phyloP scores from a whole-genome alignment of 208 protist genomes.

The Trichomonas tenax region DNA sequence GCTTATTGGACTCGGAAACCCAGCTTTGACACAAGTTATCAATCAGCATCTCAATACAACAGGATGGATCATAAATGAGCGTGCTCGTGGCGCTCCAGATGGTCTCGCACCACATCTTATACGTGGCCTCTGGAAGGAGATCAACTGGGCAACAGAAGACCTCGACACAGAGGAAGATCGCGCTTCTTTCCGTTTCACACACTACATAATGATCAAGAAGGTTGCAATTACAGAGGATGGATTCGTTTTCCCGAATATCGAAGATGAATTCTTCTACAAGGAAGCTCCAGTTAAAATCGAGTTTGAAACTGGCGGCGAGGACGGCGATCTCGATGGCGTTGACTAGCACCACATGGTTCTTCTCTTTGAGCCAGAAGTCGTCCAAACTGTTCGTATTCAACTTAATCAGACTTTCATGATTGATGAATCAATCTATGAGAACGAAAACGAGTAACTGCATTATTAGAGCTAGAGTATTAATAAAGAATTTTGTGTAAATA shows the following conservation, averaged over 20 bases:
- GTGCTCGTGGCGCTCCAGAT: background rate
- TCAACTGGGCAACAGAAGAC: background rate
- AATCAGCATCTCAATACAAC: background rate
- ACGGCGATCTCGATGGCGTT: background rate
- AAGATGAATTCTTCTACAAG: background rate
- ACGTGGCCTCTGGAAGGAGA: background rate
- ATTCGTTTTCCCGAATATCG: background rate
- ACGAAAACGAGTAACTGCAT: background rate
- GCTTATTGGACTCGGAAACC: background rate
- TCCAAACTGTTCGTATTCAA: background rate
- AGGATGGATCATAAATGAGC: background rate
- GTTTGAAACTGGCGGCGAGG: background rate
- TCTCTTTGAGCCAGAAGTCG: background rate
- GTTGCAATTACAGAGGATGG: background rate
- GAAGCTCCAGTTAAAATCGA: background rate
- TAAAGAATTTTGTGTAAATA: too few relatives aligned
- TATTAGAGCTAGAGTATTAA: too few relatives aligned
- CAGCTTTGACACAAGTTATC: background rate
- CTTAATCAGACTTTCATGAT: background rate
- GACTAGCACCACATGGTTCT: background rate
- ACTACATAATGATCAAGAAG: background rate
- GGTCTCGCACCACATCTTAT: background rate
- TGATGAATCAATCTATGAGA: background rate
- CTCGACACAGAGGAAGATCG: background rate
- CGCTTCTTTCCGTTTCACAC: background rate